Conservation (phyloP, 2,329 filamentous ascomycete species). For the Shiraia bambusicola region DNA sequence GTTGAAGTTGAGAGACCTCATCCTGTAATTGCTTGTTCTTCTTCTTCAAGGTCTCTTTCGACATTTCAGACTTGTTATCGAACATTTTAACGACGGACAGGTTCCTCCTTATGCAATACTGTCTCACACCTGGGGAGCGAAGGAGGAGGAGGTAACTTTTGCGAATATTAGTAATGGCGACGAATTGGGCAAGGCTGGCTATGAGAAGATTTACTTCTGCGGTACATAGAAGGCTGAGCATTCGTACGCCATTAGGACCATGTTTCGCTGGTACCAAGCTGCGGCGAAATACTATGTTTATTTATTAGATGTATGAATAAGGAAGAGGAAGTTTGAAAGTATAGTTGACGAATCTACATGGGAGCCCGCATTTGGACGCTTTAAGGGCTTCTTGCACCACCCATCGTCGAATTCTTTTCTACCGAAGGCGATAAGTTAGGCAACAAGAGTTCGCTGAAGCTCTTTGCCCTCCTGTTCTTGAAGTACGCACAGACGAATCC, state of each 20-base stretch:
- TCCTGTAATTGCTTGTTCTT: too few relatives aligned
- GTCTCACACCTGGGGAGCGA: constrained; percentile 15
- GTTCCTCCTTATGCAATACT: constrained; percentile 16
- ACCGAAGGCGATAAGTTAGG: constrained; percentile 3
- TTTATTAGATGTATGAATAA: constrained; percentile 12
- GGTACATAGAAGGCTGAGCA: constrained; percentile 7
- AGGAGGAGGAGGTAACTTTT: constrained; percentile 10
- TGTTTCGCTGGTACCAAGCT: constrained; percentile 14
- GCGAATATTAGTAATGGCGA: not conserved
- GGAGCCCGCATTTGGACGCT: constrained; percentile 10
- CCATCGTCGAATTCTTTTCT: constrained; percentile 7
- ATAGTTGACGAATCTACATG: too few relatives aligned
- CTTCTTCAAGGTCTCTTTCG: too few relatives aligned
- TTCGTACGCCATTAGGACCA: constrained; percentile 9
- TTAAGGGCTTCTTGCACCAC: constrained; percentile 11
- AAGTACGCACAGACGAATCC: too few relatives aligned
- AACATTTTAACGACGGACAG: too few relatives aligned
- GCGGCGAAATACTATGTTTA: constrained; percentile 13
- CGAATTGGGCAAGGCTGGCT: constrained; percentile 1
- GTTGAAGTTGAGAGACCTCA: too few relatives aligned
- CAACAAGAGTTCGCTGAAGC: constrained; percentile 4
- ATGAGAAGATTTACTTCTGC: constrained; percentile 6
- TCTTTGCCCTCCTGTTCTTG: too few relatives aligned
- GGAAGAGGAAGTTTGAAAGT: too few relatives aligned
- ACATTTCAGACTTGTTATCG: too few relatives aligned